Percentiles rank a stretch among this genome's conserved stretches.
Evolutionary conservation across 345 rosid genomes (phyloP).

Genomic region (Crucihimalaya himalaica): DNA sequence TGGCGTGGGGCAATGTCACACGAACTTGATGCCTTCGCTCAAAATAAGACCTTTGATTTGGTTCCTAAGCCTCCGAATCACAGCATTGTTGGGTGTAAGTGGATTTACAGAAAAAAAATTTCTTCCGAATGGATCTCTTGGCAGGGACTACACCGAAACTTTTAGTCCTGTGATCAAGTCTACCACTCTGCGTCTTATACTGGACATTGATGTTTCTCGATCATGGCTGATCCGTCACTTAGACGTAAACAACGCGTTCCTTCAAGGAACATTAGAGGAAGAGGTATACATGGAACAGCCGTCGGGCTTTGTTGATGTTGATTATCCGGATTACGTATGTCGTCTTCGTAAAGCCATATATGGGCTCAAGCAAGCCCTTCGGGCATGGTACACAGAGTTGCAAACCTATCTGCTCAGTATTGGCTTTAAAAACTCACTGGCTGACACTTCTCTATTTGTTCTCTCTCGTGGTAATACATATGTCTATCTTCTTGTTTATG

Average conservation of each 20-base stretch:
- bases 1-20: neutral
- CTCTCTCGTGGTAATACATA: fast-evolving
- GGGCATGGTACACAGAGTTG: neutral
- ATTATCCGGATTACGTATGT: fast-evolving
- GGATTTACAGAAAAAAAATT: neutral
- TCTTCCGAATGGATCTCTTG: neutral
- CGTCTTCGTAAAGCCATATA: neutral
- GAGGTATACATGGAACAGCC: neutral
- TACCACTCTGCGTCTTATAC: fast-evolving
- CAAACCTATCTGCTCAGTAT: fast-evolving
- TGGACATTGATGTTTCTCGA: fast-evolving
- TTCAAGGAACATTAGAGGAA: fast-evolving
- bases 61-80: neutral
- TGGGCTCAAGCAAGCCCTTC: neutral
- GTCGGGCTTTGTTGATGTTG: fast-evolving
- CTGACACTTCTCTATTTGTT: fast-evolving
- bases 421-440: neutral
- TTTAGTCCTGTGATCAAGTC: neutral
- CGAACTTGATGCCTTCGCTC: neutral
- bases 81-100: neutral
- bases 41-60: neutral
- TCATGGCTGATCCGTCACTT: neutral
- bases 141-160: fast-evolving
- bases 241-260: too few relatives aligned
- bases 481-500: neutral